These are phyloP conservation scores for Fusarium burgessii DNA, from an alignment of 2,329 filamentous ascomycete species.

Conservation along the genomic window DNA sequence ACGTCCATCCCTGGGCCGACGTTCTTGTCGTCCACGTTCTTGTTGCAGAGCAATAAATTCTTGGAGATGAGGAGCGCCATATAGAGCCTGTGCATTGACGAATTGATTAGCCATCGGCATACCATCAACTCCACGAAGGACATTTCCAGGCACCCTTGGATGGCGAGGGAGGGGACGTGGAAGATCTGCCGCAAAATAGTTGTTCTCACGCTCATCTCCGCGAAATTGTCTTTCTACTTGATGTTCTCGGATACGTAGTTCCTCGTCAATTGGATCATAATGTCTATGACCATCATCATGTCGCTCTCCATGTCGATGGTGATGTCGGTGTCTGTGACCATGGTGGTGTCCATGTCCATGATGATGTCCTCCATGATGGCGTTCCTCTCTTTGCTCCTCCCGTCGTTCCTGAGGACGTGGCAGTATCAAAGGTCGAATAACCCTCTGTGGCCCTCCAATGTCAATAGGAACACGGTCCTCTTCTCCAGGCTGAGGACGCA, in stretches of 20 bases:
- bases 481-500: constrained; percentile 23
- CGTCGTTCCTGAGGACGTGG: background rate
- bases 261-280: background rate
- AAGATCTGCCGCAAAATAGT: background rate
- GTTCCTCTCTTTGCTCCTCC: background rate
- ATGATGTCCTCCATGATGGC: background rate
- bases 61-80: background rate
- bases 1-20: background rate
- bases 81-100: background rate
- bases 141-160: background rate
- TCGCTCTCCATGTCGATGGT: background rate
- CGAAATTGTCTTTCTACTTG: too few species aligned
- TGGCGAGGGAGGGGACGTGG: background rate
- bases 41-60: too few species aligned
- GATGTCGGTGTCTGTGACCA: background rate
- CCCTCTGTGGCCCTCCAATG: background rate
- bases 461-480: background rate
- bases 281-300: background rate
- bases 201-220: too few species aligned
- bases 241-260: too few species aligned
- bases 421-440: background rate
- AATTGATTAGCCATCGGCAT: background rate
- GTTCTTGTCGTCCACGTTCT: too few species aligned
- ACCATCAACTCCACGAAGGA: background rate
- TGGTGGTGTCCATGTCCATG: background rate